Conservation (phyloP, 2,329 filamentous ascomycete genomes). For the Calonectria hongkongensis region DNA sequence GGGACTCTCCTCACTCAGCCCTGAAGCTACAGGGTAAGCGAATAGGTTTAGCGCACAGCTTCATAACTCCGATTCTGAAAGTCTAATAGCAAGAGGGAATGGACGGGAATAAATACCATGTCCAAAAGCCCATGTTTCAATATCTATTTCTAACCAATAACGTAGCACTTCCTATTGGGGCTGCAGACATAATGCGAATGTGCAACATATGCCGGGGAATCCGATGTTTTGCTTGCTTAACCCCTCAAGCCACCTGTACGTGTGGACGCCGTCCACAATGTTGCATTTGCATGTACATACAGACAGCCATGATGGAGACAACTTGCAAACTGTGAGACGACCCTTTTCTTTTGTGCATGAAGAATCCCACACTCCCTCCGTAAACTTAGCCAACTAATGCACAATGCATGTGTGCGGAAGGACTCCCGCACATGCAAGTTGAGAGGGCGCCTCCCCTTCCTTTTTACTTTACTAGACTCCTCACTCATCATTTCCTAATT, state of each 20-base stretch:
- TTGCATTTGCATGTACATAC: too few relatives aligned
- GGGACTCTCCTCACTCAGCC: slow-evolving; percentile 6
- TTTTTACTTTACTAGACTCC: neutral
- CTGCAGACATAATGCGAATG: neutral
- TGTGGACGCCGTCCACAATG: neutral
- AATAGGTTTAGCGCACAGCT: too few relatives aligned
- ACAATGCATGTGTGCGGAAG: neutral
- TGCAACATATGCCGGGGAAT: neutral
- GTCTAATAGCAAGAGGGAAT: neutral
- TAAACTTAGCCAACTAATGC: neutral
- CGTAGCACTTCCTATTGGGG: neutral
- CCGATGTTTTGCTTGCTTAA: neutral
- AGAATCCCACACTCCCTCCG: neutral
- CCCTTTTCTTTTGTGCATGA: neutral
- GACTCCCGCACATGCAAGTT: neutral
- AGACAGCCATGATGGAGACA: neutral
- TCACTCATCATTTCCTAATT: neutral
- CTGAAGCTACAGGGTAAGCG: slow-evolving; percentile 9
- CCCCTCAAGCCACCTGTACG: neutral
- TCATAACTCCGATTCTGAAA: neutral
- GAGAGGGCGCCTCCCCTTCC: neutral
- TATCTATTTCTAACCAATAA: neutral
- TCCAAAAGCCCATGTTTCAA: neutral
- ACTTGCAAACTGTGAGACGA: neutral
- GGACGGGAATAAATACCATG: neutral